phyloP scores from a whole-genome alignment of 228 moss, liverwort and hornwort genomes.

The Sphagnum fallax region DNA sequence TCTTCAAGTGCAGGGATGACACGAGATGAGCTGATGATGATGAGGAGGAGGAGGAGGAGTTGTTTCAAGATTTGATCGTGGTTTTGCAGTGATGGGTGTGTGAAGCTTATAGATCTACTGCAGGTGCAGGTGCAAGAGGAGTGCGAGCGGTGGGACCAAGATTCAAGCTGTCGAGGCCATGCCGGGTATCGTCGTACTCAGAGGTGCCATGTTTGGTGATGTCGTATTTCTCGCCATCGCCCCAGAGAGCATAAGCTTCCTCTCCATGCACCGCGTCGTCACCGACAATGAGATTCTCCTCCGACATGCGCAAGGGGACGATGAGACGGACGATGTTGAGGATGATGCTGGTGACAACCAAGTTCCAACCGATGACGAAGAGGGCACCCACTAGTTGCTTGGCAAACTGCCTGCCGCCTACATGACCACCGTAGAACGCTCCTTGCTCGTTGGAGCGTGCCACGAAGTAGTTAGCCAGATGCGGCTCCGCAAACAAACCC shows the following conservation, averaged over 20 bases:
- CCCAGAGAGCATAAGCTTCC: constrained; percentile 73
- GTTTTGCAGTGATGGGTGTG: too few species aligned
- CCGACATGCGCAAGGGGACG: constrained; percentile 63
- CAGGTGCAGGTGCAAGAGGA: too few species aligned
- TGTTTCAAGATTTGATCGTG: too few species aligned
- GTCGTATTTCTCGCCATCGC: constrained; percentile 59
- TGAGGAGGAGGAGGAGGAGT: too few species aligned
- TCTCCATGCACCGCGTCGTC: constrained; percentile 75
- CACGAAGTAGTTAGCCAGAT: constrained; percentile 20
- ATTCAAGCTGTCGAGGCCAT: not conserved
- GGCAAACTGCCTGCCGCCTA: constrained; percentile 27
- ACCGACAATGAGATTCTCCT: constrained; percentile 42
- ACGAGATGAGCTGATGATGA: too few species aligned
- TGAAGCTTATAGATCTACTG: too few species aligned
- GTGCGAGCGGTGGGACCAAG: too few species aligned
- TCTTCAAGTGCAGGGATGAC: too few species aligned
- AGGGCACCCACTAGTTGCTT: constrained; percentile 47
- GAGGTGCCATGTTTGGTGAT: constrained; percentile 25
- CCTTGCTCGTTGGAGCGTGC: constrained; percentile 20
- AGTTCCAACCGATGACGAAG: constrained; percentile 49
- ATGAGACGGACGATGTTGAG: constrained; percentile 25
- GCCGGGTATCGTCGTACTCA: constrained; percentile 8
- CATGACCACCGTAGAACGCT: constrained; percentile 27
- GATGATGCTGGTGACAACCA: constrained; percentile 44
- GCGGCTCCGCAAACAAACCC: constrained; percentile 38